phyloP scores from a whole-genome alignment of 2,329 filamentous ascomycete species.

The Alternaria brassicae region DNA sequence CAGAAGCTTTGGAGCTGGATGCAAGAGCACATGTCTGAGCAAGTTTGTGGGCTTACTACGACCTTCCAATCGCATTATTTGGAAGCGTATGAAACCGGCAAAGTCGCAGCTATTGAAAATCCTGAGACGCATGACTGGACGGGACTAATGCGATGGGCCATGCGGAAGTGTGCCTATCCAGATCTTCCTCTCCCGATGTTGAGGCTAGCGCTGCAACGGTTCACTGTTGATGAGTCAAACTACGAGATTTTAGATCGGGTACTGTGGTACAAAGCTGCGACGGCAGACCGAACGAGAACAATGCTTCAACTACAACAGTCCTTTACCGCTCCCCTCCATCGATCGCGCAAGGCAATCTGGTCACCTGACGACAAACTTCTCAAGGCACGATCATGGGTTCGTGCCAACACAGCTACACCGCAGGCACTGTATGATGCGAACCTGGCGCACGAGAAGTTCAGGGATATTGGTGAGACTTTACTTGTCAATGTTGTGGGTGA shows the following conservation, averaged over 20 bases:
- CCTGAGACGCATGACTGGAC: conserved; percentile 73
- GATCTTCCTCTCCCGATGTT: conserved; percentile 34
- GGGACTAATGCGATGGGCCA: conserved; percentile 70
- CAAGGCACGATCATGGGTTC: conserved; percentile 55
- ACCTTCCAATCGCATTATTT: conserved; percentile 72
- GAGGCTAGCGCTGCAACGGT: conserved; percentile 30
- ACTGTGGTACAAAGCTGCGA: conserved; percentile 36
- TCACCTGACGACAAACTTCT: conserved; percentile 20
- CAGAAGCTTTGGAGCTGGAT: conserved; percentile 51
- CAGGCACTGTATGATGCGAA: conserved; percentile 50
- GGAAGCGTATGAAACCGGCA: conserved; percentile 68
- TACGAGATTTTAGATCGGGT: conserved; percentile 35
- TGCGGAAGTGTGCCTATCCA: conserved; percentile 52
- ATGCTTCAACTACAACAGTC: conserved; percentile 34
- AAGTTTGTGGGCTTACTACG: conserved; percentile 64
- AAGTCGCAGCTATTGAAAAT: conserved; percentile 67
- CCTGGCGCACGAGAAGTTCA: conserved; percentile 52
- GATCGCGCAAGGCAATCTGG: background rate
- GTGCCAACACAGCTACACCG: conserved; percentile 55
- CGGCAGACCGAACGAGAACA: conserved; percentile 33
- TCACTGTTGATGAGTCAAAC: conserved; percentile 37
- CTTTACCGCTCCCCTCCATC: conserved; percentile 37
- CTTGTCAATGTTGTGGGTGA: conserved; percentile 61
- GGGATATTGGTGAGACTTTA: conserved; percentile 38
- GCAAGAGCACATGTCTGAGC: conserved; percentile 44